Percentiles rank a stretch among this genome's conserved stretches.
These are phyloP conservation scores for Colletotrichum camelliae DNA, from an alignment of 2,329 filamentous ascomycete genomes.

Conservation along the genomic window DNA sequence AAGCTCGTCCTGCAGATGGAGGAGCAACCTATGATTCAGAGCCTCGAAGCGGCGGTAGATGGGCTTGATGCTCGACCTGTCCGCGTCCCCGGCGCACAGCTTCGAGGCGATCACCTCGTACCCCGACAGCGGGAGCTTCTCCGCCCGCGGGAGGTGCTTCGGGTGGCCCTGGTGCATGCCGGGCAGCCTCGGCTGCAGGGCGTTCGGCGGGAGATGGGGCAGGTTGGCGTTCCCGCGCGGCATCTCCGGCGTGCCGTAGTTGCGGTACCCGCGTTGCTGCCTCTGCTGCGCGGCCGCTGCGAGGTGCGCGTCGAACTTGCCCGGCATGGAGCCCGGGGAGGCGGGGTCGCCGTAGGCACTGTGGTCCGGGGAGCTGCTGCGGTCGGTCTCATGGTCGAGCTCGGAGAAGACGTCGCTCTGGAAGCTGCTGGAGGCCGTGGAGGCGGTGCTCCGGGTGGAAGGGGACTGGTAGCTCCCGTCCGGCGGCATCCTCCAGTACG, in stretches of 20 bases:
- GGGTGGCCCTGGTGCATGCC: constrained; percentile 31
- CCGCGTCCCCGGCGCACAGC: constrained; percentile 34
- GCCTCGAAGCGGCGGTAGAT: constrained; percentile 85
- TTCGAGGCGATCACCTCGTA: constrained; percentile 68
- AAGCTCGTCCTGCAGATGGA: constrained; percentile 87
- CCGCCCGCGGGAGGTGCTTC: constrained; percentile 41
- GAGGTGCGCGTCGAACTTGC: constrained; percentile 13
- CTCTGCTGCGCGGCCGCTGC: neutral
- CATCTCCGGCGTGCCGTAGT: constrained; percentile 49
- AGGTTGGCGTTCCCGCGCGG: constrained; percentile 42
- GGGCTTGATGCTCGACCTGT: constrained; percentile 48
- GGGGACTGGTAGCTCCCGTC: constrained; percentile 28
- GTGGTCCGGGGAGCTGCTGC: constrained; percentile 48
- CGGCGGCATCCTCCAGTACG: constrained; percentile 29
- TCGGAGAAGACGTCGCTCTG: constrained; percentile 49
- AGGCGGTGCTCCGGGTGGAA: constrained; percentile 35
- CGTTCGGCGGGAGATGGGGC: constrained; percentile 39
- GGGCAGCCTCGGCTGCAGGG: constrained; percentile 39
- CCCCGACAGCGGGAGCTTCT: constrained; percentile 55
- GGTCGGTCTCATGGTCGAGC: constrained; percentile 46
- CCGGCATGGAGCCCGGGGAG: neutral
- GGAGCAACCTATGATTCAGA: constrained; percentile 80
- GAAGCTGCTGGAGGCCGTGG: constrained; percentile 59
- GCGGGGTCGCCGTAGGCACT: constrained; percentile 35
- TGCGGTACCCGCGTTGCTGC: constrained; percentile 24